Conservation (phyloP, 169 alveolate genomes). For the Eimeria acervulina region DNA sequence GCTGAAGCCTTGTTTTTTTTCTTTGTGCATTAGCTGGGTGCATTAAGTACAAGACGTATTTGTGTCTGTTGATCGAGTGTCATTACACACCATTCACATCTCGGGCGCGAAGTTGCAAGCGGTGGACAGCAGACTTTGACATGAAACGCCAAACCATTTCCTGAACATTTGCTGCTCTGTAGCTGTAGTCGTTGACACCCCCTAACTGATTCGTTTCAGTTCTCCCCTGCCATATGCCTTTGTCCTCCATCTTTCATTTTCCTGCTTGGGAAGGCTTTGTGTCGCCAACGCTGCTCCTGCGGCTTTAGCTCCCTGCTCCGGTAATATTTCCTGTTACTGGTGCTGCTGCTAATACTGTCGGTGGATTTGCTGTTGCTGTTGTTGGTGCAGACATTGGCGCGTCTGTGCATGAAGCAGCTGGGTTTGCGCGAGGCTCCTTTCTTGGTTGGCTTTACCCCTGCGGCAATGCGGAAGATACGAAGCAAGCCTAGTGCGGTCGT, state of each 20-base stretch:
- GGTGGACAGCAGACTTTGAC: background rate
- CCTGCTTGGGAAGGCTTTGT: background rate
- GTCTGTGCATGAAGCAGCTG: conserved; percentile 84
- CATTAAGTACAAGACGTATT: background rate
- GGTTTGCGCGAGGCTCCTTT: conserved; percentile 77
- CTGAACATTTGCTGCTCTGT: background rate
- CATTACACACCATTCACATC: background rate
- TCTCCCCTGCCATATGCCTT: background rate
- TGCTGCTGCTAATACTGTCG: background rate
- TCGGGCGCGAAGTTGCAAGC: background rate
- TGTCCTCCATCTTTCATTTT: background rate
- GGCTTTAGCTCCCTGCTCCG: background rate
- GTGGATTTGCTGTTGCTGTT: conserved; percentile 17
- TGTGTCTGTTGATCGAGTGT: background rate
- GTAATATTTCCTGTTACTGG: background rate
- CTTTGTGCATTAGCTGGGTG: too few species aligned
- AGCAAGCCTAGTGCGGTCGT: conserved; percentile 20
- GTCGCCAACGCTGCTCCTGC: background rate
- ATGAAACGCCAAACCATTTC: background rate
- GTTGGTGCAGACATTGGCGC: conserved; percentile 73
- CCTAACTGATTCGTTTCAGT: background rate
- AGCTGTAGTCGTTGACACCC: background rate
- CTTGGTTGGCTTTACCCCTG: conserved; percentile 77
- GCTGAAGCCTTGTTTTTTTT: background rate
- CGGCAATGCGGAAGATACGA: conserved; percentile 15